These are phyloP conservation scores for Cryptococcus amylolentus DNA, from an alignment of 1,284 basidiomycete genomes.

Conservation along the genomic window DNA sequence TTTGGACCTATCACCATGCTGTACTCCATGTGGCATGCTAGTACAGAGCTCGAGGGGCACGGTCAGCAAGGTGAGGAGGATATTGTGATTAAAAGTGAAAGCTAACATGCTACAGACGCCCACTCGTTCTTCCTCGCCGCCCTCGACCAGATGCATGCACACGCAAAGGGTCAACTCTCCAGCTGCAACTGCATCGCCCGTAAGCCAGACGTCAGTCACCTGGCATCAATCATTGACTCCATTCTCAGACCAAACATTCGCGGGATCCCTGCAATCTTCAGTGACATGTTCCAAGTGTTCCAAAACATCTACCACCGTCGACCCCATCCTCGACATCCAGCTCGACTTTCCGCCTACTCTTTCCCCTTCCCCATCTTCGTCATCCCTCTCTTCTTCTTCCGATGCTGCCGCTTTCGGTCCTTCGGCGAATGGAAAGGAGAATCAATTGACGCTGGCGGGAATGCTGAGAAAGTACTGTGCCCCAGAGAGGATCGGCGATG, in stretches of 20 bases:
- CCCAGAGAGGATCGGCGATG: conserved; percentile 39
- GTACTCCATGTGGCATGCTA: conserved; percentile 79
- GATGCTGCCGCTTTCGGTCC: conserved; percentile 7
- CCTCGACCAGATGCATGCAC: conserved; percentile 79
- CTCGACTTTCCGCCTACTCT: conserved; percentile 61
- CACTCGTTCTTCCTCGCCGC: conserved; percentile 69
- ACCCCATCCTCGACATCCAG: conserved; percentile 89
- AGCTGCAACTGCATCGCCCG: conserved; percentile 83
- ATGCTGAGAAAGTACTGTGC: conserved; percentile 42
- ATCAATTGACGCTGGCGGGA: conserved; percentile 27
- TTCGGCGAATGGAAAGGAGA: background rate
- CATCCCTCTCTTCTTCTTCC: conserved; percentile 10
- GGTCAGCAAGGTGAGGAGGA: conserved; percentile 68
- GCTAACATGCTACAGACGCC: conserved; percentile 26
- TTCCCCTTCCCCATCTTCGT: conserved; percentile 7
- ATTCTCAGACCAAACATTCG: conserved; percentile 69
- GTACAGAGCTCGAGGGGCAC: conserved; percentile 78
- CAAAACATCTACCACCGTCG: conserved; percentile 71
- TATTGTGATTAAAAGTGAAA: background rate
- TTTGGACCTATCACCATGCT: conserved; percentile 83
- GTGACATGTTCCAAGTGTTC: conserved; percentile 76
- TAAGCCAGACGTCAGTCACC: conserved; percentile 18
- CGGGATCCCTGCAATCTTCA: conserved; percentile 80
- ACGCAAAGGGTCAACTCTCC: conserved; percentile 58
- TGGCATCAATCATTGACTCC: background rate